These are phyloP conservation scores for Themeda triandra DNA, from an alignment of 176 grass and related monocot genomes.

Conservation along the genomic window DNA sequence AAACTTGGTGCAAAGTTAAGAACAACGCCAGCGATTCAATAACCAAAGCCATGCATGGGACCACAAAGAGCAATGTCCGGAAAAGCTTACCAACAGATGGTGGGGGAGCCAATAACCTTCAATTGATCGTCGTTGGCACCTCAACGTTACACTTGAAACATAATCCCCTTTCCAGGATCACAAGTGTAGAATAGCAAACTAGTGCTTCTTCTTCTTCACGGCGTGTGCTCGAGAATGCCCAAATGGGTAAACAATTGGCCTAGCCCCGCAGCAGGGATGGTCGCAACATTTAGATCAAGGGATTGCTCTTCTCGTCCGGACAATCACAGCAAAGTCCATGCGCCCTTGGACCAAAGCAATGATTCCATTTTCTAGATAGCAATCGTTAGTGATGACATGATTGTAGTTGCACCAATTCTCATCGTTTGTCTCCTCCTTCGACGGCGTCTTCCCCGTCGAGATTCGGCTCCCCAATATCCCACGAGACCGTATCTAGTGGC, in stretches of 20 bases:
- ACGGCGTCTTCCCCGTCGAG: too few species aligned
- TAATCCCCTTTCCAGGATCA: background rate
- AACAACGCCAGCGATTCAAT: too few species aligned
- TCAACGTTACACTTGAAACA: conserved; percentile 8
- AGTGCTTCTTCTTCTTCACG: background rate
- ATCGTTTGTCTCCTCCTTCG: too few species aligned
- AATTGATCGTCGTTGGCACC: too few species aligned
- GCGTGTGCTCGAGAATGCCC: conserved; percentile 3
- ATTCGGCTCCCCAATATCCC: too few species aligned
- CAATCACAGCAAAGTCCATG: background rate
- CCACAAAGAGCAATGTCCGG: too few species aligned
- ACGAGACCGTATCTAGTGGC: too few species aligned
- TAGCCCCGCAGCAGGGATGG: conserved; percentile 2
- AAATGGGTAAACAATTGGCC: background rate
- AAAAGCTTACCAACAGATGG: too few species aligned
- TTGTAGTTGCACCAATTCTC: background rate
- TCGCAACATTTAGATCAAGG: background rate
- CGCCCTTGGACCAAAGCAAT: background rate
- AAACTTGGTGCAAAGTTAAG: too few species aligned
- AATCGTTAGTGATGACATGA: background rate
- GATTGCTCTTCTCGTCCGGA: background rate
- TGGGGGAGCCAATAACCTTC: too few species aligned
- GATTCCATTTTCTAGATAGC: background rate
- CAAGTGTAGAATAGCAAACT: background rate
- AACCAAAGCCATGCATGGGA: too few species aligned